phyloP scores from a whole-genome alignment of 2,329 filamentous ascomycete genomes.

The Teratosphaeria nubilosa region DNA sequence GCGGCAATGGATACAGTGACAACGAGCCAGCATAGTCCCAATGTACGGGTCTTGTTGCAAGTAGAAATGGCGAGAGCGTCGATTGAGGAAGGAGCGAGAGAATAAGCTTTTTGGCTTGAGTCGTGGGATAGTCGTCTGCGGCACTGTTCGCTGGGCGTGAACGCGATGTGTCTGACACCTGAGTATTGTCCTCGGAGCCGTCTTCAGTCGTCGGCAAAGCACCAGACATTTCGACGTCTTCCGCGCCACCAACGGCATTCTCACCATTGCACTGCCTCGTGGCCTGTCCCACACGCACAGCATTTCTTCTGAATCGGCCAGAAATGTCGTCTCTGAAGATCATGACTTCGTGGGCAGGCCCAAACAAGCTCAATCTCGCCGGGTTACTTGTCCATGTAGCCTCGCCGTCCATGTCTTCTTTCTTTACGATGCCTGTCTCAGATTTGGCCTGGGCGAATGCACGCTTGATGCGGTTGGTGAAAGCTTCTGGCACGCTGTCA shows the following conservation, averaged over 20 bases:
- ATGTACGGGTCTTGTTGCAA: slow-evolving; percentile 67
- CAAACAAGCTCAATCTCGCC: slow-evolving; percentile 70
- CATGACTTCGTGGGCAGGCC: slow-evolving; percentile 76
- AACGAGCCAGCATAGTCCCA: slow-evolving; percentile 74
- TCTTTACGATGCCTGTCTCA: slow-evolving; percentile 45
- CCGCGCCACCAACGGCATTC: slow-evolving; percentile 19
- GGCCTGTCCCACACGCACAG: slow-evolving; percentile 56
- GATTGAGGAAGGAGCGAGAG: slow-evolving; percentile 89
- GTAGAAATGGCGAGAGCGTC: slow-evolving; percentile 75
- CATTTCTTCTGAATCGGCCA: slow-evolving; percentile 63
- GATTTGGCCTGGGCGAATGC: slow-evolving; percentile 70
- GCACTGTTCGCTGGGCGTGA: not conserved
- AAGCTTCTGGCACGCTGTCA: slow-evolving; percentile 70
- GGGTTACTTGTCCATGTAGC: slow-evolving; percentile 87
- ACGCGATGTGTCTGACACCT: slow-evolving; percentile 8
- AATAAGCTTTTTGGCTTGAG: slow-evolving; percentile 46
- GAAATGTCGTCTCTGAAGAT: slow-evolving; percentile 82
- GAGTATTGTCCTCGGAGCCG: slow-evolving; percentile 4
- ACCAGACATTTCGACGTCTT: slow-evolving; percentile 21
- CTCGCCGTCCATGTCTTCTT: slow-evolving; percentile 51
- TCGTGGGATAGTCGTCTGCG: slow-evolving; percentile 10
- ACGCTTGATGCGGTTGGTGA: slow-evolving; percentile 76
- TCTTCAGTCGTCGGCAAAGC: slow-evolving; percentile 18
- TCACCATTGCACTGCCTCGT: slow-evolving; percentile 20
- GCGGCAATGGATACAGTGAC: slow-evolving; percentile 80